Conservation (phyloP, 768 basidiomycete species). For the Podaxis sp. region DNA sequence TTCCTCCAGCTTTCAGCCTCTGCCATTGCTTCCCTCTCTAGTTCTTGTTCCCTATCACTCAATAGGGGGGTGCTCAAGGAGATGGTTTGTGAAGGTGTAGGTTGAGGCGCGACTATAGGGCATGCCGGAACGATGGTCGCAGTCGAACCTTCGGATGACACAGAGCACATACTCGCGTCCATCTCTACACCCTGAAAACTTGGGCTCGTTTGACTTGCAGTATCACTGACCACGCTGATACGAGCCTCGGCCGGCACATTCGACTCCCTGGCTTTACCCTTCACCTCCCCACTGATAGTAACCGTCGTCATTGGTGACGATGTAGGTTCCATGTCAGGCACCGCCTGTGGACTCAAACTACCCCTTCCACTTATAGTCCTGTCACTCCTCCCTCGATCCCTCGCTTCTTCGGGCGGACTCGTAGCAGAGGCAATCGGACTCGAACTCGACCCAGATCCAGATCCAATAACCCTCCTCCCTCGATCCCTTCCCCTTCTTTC, state of each 20-base stretch:
- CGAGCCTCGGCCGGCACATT: background rate
- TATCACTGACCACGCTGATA: conserved; percentile 1
- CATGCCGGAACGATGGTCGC: conserved; percentile 9
- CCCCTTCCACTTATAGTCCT: background rate
- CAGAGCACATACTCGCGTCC: conserved; percentile 15
- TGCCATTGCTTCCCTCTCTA: conserved; percentile 13
- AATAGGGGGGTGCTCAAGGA: conserved; percentile 17
- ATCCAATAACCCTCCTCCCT: conserved; percentile 19
- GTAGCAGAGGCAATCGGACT: conserved; percentile 1
- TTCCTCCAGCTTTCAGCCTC: conserved; percentile 23
- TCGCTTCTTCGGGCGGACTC: background rate
- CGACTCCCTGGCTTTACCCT: conserved; percentile 4
- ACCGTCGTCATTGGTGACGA: background rate
- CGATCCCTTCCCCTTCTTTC: conserved; percentile 39
- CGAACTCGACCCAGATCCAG: conserved; percentile 10
- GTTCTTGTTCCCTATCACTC: conserved; percentile 12
- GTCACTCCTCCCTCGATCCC: background rate
- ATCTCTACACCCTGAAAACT: background rate
- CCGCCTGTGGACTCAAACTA: conserved; percentile 1
- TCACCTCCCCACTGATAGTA: background rate
- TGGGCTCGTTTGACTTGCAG: conserved; percentile 1
- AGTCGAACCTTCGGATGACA: conserved; percentile 8
- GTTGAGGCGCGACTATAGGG: conserved; percentile 18
- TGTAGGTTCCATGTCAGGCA: background rate
- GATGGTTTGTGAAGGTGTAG: conserved; percentile 20